Base-by-base conservation (phyloP, 1,284 basidiomycete genomes). In the Xerocomus minutiporus region DNA sequence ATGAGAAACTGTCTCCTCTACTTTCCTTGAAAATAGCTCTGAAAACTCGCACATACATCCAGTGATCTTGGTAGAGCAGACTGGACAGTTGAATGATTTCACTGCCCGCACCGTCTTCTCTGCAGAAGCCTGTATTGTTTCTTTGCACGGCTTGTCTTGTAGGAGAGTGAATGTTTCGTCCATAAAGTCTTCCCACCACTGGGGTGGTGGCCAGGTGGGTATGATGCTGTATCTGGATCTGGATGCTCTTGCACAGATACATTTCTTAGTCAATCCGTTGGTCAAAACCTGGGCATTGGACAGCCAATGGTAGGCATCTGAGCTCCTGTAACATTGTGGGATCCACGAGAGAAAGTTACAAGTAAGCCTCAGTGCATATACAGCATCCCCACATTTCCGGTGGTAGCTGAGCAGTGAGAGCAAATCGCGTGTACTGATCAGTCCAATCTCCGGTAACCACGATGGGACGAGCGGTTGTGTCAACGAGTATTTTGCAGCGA, bases 161-260 rank as follows among this genome's bases (percentile, higher is more conserved):
- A 65, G 20, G 2, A 45, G 13, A 3, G 6, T 7, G 26, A 43
- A 29, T 12, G 26, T 17, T 12, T 48, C 44, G 5, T 53, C 41
- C 54, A 61, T 50, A 13, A 62, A 65, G 7, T 51, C 39, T 15
- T 28, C 42, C 65, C 61, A 67, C 63, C 63, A 59, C 23, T 45
- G 8, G 8, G 44, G 47, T 11, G 57, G 29, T 5, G 2, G 26
- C 0, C 0, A 3, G 2, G 28, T 11, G 8, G 53, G 50, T 3
- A 46, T 4, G 3, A 20, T 20, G 20, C 0, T 2, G 5, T 39
- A 45, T 13, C 0, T 15, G 2, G 26, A 4, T 17, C 0, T 8
- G 17, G 17, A 4, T 8, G 28, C 23, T 28, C 2, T 35, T 13
- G 32, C 6, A 13, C 32, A 34, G 7, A 6, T 13, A 12, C 13